Evolutionary conservation across 1,139 yeast species (phyloP).

Genomic region (Scheffersomyces stambukii): DNA sequence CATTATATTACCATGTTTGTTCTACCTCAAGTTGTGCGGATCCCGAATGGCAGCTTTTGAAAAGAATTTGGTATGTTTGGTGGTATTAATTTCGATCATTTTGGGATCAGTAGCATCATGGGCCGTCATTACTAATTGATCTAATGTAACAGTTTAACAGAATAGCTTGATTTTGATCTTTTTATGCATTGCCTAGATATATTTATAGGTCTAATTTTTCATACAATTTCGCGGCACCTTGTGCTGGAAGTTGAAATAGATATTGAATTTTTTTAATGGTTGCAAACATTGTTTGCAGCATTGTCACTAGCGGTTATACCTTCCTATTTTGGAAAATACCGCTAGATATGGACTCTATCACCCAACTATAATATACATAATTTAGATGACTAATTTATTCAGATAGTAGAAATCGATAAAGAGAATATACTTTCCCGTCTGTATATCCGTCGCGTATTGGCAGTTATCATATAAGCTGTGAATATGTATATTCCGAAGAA

Average conservation of each 20-base stretch:
- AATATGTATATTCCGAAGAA: conserved; percentile 32
- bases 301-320: conserved; percentile 2
- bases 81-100: conserved; percentile 19
- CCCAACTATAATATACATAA: no score
- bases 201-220: no score
- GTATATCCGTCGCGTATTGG: neutral
- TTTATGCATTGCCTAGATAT: no score
- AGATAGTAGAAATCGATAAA: no score
- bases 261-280: no score
- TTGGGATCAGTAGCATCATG: conserved; percentile 38
- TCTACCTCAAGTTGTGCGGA: conserved; percentile 42
- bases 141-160: conserved; percentile 1
- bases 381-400: no score
- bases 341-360: conserved; percentile 1
- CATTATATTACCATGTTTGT: conserved; percentile 52
- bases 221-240: no score
- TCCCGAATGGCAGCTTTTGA: conserved; percentile 20
- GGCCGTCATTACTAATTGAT: conserved; percentile 30
- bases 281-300: no score
- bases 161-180: no score
- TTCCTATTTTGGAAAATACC: conserved; percentile 4
- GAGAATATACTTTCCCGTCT: neutral
- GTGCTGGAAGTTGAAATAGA: no score
- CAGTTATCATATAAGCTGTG: neutral
- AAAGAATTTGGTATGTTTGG: conserved; percentile 16